Percentiles rank a stretch among this genome's conserved stretches.
Conservation (phyloP, 352 stramenopile species). For the Blastocystis sp. region DNA sequence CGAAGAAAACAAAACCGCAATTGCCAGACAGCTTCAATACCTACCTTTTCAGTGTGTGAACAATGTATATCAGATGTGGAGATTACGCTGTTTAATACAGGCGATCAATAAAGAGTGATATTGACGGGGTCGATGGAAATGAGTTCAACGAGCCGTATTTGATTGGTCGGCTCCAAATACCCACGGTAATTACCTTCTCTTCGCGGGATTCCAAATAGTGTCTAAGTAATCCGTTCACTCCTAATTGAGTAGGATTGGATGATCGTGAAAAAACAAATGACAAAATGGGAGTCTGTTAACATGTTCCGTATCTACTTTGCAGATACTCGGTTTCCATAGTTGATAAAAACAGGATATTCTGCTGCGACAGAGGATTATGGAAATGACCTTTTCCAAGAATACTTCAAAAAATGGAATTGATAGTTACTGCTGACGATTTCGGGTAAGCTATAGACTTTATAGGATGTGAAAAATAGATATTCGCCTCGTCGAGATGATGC, state of each 20-base stretch:
- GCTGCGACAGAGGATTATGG: too few relatives aligned
- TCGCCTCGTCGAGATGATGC: constrained; percentile 36
- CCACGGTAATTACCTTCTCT: not conserved
- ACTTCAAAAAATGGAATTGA: constrained; percentile 31
- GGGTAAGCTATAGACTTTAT: not conserved
- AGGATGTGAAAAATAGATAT: constrained; percentile 37
- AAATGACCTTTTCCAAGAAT: too few relatives aligned
- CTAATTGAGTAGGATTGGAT: too few relatives aligned
- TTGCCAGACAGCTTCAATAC: not conserved
- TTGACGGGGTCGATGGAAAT: not conserved
- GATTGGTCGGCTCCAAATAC: not conserved
- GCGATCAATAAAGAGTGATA: not conserved
- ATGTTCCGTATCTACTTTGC: too few relatives aligned
- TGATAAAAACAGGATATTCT: too few relatives aligned
- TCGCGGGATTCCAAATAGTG: too few relatives aligned
- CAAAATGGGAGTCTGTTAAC: too few relatives aligned
- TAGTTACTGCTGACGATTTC: constrained; percentile 52
- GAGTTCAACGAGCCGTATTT: not conserved
- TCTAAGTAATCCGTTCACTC: too few relatives aligned
- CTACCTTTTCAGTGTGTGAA: too few relatives aligned
- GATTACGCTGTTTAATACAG: not conserved
- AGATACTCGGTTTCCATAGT: too few relatives aligned
- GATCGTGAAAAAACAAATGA: too few relatives aligned
- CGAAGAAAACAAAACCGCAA: not conserved
- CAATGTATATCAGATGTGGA: not conserved